Percentiles rank a stretch among this genome's conserved stretches.
phyloP scores from a whole-genome alignment of 768 basidiomycete genomes.

The Naganishia vishniacii region DNA sequence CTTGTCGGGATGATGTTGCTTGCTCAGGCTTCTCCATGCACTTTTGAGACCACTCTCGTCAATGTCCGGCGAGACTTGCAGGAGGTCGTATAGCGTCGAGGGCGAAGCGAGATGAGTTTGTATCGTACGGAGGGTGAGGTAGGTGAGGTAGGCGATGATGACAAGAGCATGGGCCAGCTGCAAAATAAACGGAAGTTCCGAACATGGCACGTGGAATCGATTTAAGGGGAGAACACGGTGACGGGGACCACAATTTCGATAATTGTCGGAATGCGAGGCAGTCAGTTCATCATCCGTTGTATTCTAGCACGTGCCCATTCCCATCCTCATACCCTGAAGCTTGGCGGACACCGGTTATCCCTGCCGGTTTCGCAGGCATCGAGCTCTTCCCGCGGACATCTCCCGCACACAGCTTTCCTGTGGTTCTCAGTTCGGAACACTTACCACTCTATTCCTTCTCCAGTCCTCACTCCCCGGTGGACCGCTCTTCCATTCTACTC shows the following conservation, averaged over 20 bases:
- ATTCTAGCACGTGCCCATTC: too few relatives aligned
- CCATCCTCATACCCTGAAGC: too few relatives aligned
- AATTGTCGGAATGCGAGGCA: too few relatives aligned
- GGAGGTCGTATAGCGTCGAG: neutral
- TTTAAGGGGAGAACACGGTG: too few relatives aligned
- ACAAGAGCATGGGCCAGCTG: constrained; percentile 1
- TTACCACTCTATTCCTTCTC: constrained; percentile 11
- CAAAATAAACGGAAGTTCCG: too few relatives aligned
- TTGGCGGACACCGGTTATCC: too few relatives aligned
- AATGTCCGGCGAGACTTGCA: neutral
- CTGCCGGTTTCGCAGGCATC: too few relatives aligned
- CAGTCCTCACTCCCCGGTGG: constrained; percentile 2
- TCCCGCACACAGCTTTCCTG: too few relatives aligned
- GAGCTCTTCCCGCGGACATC: too few relatives aligned
- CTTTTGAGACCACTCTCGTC: neutral
- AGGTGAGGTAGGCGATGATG: constrained; percentile 11
- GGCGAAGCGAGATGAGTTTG: neutral
- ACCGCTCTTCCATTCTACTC: neutral
- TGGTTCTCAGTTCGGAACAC: neutral
- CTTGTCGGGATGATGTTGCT: constrained; percentile 2
- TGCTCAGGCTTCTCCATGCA: constrained; percentile 4
- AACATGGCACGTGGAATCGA: neutral
- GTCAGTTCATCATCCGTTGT: too few relatives aligned
- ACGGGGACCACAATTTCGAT: too few relatives aligned
- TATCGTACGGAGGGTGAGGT: neutral